Percentiles rank a stretch among this genome's conserved stretches.
Evolutionary conservation across 257 asterid genomes (phyloP).

Genomic region (Echites panduratus): DNA sequence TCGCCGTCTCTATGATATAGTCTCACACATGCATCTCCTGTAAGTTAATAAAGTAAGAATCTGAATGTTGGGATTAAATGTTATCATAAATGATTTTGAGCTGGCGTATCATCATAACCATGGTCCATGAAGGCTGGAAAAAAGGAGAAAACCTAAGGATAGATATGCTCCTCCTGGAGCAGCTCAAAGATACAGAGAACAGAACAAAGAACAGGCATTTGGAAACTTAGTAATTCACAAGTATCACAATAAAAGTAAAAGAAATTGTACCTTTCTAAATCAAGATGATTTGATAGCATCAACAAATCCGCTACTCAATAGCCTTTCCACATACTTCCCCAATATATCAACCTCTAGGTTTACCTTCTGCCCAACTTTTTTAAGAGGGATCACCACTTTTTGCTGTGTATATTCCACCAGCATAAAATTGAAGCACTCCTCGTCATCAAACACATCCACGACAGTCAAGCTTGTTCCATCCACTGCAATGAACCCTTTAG

Average conservation of each 20-base stretch:
- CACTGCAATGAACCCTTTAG: slow-evolving; percentile 74
- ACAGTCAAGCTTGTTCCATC: slow-evolving; percentile 93
- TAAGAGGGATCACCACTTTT: slow-evolving; percentile 64
- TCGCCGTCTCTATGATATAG: too few relatives aligned
- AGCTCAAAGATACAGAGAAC: too few relatives aligned
- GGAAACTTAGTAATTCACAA: neutral
- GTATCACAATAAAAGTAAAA: slow-evolving; percentile 1
- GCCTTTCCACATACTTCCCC: slow-evolving; percentile 89
- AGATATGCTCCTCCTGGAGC: too few relatives aligned
- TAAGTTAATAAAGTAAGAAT: too few relatives aligned
- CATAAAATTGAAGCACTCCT: slow-evolving; percentile 64
- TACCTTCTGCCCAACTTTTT: slow-evolving; percentile 79
- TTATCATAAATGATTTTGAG: too few relatives aligned
- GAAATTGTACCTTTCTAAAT: slow-evolving; percentile 8
- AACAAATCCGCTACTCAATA: slow-evolving; percentile 55
- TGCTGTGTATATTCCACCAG: slow-evolving; percentile 73
- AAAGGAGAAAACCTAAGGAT: too few relatives aligned
- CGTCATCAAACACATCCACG: slow-evolving; percentile 74
- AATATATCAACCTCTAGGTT: slow-evolving; percentile 85
- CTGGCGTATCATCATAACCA: too few relatives aligned
- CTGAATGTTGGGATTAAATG: too few relatives aligned
- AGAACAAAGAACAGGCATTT: too few relatives aligned
- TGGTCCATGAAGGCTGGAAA: too few relatives aligned
- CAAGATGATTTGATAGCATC: slow-evolving; percentile 38
- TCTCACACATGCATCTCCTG: too few relatives aligned